phyloP scores from a whole-genome alignment of 345 rosid species.

The Brassica cretica region DNA sequence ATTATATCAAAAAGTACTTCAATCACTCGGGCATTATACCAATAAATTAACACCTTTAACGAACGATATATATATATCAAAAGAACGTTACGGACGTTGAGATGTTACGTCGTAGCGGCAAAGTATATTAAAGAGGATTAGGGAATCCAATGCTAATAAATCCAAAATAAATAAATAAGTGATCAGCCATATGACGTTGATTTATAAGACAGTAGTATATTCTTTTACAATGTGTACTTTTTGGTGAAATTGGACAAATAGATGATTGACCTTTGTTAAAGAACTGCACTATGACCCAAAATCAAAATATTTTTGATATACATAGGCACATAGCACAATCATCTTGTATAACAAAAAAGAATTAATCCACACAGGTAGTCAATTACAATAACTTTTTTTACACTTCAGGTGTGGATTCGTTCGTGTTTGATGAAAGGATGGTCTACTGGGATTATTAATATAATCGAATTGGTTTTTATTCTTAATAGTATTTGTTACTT shows the following conservation, averaged over 20 bases:
- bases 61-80: background rate
- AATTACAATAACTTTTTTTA: background rate
- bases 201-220: background rate
- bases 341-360: background rate
- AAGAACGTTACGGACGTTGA: background rate
- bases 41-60: background rate
- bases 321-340: background rate
- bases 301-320: background rate
- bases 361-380: background rate
- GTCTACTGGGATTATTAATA: conserved; percentile 5
- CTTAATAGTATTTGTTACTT: background rate
- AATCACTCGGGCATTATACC: background rate
- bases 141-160: conserved; percentile 18
- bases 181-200: conserved; percentile 1
- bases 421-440: background rate
- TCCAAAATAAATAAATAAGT: background rate
- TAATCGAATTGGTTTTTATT: background rate
- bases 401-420: conserved; percentile 7
- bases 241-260: background rate
- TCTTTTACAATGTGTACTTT: background rate
- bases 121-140: background rate
- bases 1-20: background rate
- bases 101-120: background rate
- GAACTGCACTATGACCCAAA: background rate
- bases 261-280: background rate